These are phyloP conservation scores for Metarhizium anisopliae DNA, from an alignment of 2,329 filamentous ascomycete genomes.

Conservation along the genomic window DNA sequence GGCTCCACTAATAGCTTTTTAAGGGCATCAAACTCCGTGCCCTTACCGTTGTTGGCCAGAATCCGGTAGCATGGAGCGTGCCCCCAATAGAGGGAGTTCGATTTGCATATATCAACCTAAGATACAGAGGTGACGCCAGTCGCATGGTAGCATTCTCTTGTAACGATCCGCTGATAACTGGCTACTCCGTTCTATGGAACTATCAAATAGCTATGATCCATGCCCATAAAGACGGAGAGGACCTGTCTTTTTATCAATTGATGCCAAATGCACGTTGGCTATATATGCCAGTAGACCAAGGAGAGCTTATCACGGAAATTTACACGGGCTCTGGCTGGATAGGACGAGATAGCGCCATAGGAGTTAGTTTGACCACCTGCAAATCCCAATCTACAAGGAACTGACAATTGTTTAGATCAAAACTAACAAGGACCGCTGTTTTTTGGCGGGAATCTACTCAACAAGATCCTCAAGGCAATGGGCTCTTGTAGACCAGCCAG, in stretches of 20 bases:
- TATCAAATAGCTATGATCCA: background rate
- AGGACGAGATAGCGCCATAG: background rate
- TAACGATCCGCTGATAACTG: background rate
- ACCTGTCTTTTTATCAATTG: background rate
- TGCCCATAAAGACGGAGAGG: background rate
- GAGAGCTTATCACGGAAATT: background rate
- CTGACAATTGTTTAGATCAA: background rate
- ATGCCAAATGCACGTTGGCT: background rate
- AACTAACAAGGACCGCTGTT: background rate
- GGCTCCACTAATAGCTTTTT: background rate
- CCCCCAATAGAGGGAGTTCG: background rate
- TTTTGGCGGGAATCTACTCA: background rate
- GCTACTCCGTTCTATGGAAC: background rate
- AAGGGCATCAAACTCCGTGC: background rate
- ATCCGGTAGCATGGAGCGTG: background rate
- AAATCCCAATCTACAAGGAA: background rate
- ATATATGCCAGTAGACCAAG: background rate
- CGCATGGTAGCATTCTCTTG: background rate
- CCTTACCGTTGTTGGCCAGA: background rate
- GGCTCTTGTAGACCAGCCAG: background rate
- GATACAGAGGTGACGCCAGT: background rate
- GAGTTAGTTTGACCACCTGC: background rate
- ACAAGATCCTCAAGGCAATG: background rate
- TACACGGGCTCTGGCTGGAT: background rate
- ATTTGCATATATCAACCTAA: background rate